Percentiles rank a stretch among this genome's conserved stretches.
These are phyloP conservation scores for Volvox africanus DNA, from an alignment of 139 green algal species.

Conservation along the genomic window DNA sequence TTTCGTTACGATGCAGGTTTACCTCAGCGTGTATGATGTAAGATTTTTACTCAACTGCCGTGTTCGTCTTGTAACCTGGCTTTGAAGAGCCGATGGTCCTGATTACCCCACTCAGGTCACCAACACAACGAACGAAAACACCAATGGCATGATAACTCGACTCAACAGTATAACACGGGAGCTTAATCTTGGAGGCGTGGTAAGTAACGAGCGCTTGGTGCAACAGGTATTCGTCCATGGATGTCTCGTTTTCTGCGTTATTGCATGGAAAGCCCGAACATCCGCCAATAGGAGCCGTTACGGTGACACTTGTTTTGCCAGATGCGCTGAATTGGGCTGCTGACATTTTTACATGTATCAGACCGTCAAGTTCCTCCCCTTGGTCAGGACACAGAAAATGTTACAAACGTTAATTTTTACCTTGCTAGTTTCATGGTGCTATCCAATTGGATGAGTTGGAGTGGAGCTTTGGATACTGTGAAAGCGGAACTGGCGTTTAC, in stretches of 20 bases:
- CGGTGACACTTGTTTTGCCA: too few species aligned
- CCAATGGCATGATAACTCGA: constrained; percentile 28
- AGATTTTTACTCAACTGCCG: neutral
- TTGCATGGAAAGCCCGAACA: too few species aligned
- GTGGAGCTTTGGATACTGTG: constrained; percentile 83
- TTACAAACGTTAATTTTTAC: too few species aligned
- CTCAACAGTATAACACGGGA: constrained; percentile 70
- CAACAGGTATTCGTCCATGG: neutral
- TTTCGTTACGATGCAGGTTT: constrained; percentile 38
- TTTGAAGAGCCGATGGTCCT: neutral
- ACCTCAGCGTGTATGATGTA: constrained; percentile 60
- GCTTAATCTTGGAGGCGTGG: constrained; percentile 40
- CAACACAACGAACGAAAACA: constrained; percentile 38
- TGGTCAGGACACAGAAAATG: too few species aligned
- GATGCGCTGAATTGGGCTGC: too few species aligned
- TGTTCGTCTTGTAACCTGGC: neutral
- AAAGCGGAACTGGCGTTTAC: constrained; percentile 81
- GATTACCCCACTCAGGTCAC: neutral
- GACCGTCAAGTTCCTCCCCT: too few species aligned
- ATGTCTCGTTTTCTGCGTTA: too few species aligned
- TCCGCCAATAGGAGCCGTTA: too few species aligned
- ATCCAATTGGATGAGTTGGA: constrained; percentile 68
- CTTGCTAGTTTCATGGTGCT: constrained; percentile 74
- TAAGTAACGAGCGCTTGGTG: neutral
- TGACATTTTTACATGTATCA: too few species aligned